A percentile compares a stretch with the other conserved stretches of the same genome.
phyloP scores from a whole-genome alignment of 2,329 filamentous ascomycete species.

The Bipolaris cookei region DNA sequence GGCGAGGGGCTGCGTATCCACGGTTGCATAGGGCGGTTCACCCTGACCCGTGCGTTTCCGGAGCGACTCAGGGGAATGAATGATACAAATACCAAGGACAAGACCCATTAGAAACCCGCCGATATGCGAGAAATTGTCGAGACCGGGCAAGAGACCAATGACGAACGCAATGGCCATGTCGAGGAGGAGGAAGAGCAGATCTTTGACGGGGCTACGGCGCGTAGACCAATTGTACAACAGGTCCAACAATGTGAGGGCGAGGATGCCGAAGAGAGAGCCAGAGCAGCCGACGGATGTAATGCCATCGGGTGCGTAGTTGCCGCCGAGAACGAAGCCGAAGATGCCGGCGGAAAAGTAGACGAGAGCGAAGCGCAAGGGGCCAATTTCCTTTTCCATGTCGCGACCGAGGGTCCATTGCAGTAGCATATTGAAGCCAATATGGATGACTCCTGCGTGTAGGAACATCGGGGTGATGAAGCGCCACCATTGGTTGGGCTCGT shows the following conservation, averaged over 20 bases:
- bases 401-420: constrained; percentile 87
- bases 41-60: constrained; percentile 75
- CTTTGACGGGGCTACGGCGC: constrained; percentile 75
- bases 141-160: constrained; percentile 84
- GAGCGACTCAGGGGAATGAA: constrained; percentile 85
- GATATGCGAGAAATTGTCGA: constrained; percentile 98
- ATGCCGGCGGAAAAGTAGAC: constrained; percentile 93
- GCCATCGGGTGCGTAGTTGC: constrained; percentile 84
- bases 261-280: constrained; percentile 87
- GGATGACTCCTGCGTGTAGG: constrained; percentile 89
- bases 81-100: constrained; percentile 80
- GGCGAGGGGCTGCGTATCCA: constrained; percentile 48
- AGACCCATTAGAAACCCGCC: constrained; percentile 94
- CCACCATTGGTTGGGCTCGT: constrained; percentile 91
- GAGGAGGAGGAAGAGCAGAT: constrained; percentile 84
- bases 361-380: constrained; percentile 82
- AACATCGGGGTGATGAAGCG: constrained; percentile 97
- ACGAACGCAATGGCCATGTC: constrained; percentile 91
- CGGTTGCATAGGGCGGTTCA: constrained; percentile 72
- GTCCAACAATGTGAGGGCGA: constrained; percentile 87
- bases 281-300: constrained; percentile 86
- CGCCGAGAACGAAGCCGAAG: constrained; percentile 93
- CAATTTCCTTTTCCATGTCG: constrained; percentile 92
- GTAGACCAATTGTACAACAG: constrained; percentile 91
- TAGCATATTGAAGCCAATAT: constrained; percentile 94